Evolutionary conservation across 495 filamentous ascomycete genomes (phyloP).

Genomic region (Lophiotrema nucula): DNA sequence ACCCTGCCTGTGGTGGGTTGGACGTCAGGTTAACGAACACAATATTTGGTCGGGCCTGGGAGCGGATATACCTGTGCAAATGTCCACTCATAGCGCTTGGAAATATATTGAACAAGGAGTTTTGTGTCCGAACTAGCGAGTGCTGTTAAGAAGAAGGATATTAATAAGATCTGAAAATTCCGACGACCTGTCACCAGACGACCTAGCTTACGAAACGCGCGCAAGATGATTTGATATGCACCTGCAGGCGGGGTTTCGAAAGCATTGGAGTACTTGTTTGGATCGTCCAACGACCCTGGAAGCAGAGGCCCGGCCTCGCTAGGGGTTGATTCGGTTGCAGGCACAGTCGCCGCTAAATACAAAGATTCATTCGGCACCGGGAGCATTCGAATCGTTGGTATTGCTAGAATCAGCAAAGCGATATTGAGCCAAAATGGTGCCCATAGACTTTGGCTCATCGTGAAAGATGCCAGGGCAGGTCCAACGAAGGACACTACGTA

Average conservation of each 20-base stretch:
- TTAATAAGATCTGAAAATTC: slow-evolving; percentile 32
- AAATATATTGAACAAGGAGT: slow-evolving; percentile 34
- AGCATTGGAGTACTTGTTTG: slow-evolving; percentile 17
- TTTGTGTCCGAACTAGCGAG: slow-evolving; percentile 33
- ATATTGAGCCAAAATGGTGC: slow-evolving; percentile 31
- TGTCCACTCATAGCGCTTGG: slow-evolving; percentile 33
- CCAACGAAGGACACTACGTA: slow-evolving; percentile 30
- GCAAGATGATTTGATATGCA: slow-evolving; percentile 1
- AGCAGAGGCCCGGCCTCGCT: slow-evolving; percentile 24
- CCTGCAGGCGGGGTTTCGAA: slow-evolving; percentile 13
- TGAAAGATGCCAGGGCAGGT: slow-evolving; percentile 30
- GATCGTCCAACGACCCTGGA: not conserved
- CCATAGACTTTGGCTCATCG: slow-evolving; percentile 32
- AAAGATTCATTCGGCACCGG: slow-evolving; percentile 4
- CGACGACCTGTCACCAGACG: slow-evolving; percentile 18
- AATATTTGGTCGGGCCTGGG: not conserved
- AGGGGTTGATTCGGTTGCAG: not conserved
- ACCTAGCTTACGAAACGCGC: slow-evolving; percentile 9
- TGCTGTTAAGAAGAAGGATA: slow-evolving; percentile 29
- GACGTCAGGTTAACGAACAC: not conserved
- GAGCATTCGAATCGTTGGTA: slow-evolving; percentile 19
- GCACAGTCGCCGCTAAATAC: too few species aligned
- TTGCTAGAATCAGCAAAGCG: slow-evolving; percentile 18
- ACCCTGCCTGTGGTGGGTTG: slow-evolving; percentile 31
- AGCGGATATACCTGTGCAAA: slow-evolving; percentile 23